Evolutionary conservation across 2,329 filamentous ascomycete genomes (phyloP).

Genomic region (Sarocladiaceae sp.): DNA sequence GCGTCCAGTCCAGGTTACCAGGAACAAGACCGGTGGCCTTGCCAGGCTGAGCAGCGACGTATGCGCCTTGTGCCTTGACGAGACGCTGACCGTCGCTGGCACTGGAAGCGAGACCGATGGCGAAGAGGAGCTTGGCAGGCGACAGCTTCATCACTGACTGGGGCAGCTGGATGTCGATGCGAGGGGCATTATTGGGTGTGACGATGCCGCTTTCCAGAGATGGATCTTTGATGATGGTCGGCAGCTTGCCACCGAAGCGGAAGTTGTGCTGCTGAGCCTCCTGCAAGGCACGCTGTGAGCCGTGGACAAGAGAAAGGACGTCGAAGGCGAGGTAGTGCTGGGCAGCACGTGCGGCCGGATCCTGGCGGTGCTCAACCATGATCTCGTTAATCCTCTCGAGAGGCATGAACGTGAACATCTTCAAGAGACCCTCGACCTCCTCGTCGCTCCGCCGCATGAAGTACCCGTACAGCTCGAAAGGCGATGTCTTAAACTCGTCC

Average conservation of each 20-base stretch:
- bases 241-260: constrained; percentile 38
- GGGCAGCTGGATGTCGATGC: constrained; percentile 56
- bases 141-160: constrained; percentile 50
- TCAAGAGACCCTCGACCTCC: constrained; percentile 77
- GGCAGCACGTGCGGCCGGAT: constrained; percentile 69
- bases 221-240: constrained; percentile 25
- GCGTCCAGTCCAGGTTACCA: constrained; percentile 55
- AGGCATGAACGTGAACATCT: constrained; percentile 87
- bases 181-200: constrained; percentile 43
- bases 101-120: constrained; percentile 54
- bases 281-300: constrained; percentile 56
- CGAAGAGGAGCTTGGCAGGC: constrained; percentile 55
- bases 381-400: constrained; percentile 59
- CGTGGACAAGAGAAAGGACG: constrained; percentile 76
- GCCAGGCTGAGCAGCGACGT: constrained; percentile 52
- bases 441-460: constrained; percentile 79
- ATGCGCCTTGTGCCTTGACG: constrained; percentile 50
- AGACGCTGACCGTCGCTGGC: constrained; percentile 56
- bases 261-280: constrained; percentile 53
- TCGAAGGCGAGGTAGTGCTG: constrained; percentile 83
- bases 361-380: constrained; percentile 62
- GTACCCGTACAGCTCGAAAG: constrained; percentile 88
- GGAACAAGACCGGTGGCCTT: constrained; percentile 38
- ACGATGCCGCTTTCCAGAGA: constrained; percentile 24
- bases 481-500: constrained; percentile 71